Conservation (phyloP, 805 yeast species). For the Diddensiella transvaalensis region DNA sequence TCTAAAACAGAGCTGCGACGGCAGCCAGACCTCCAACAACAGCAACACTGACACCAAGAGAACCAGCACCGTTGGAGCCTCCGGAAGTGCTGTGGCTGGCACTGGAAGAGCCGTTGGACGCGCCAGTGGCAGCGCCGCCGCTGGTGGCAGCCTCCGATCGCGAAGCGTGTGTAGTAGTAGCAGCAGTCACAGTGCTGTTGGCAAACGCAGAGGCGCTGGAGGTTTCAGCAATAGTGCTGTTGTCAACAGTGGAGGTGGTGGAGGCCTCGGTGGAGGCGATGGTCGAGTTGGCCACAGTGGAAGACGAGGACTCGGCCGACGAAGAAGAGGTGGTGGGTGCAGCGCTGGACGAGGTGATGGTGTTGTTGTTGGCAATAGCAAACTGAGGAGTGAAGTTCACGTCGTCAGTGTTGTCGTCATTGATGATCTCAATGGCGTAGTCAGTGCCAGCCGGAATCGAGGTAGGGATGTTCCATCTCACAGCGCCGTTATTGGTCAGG, state of each 20-base stretch:
- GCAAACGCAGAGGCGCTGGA: conserved; percentile 4
- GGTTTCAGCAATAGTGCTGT: conserved; percentile 4
- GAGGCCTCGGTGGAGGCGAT: conserved; percentile 5
- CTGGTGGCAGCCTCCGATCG: not conserved
- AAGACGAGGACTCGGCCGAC: conserved; percentile 10
- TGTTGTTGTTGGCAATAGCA: conserved; percentile 25
- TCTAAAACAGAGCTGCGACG: not conserved
- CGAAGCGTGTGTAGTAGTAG: not conserved
- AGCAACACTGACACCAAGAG: conserved; percentile 3
- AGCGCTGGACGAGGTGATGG: conserved; percentile 21
- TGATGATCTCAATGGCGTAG: conserved; percentile 35
- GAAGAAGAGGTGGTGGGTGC: conserved; percentile 9
- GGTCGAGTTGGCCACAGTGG: conserved; percentile 12
- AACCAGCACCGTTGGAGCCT: conserved; percentile 4
- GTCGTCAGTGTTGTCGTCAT: conserved; percentile 28
- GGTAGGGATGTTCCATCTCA: conserved; percentile 36
- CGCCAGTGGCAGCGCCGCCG: conserved; percentile 2
- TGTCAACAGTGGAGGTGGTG: conserved; percentile 1
- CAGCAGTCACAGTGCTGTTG: conserved; percentile 2
- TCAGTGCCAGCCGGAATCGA: conserved; percentile 28
- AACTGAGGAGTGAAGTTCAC: conserved; percentile 37
- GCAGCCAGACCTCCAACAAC: not conserved
- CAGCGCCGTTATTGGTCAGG: conserved; percentile 36
- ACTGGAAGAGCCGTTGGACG: conserved; percentile 2
- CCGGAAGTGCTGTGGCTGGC: conserved; percentile 2